Conservation (phyloP, 192 early-diverging fungal species). For the Entomortierella parvispora region DNA sequence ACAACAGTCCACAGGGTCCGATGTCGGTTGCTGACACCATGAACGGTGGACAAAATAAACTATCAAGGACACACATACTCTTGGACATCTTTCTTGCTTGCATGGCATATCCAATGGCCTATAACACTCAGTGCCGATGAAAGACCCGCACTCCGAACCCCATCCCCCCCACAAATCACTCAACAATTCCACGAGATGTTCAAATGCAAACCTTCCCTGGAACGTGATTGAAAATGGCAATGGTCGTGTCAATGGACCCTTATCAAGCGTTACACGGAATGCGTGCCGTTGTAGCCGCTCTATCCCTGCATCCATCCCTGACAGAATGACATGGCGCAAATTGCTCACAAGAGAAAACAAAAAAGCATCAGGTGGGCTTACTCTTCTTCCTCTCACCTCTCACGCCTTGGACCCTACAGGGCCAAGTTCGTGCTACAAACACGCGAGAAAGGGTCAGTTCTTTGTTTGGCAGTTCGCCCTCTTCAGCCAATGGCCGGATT, state of each 20-base stretch:
- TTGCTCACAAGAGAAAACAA: background rate
- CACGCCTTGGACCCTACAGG: background rate
- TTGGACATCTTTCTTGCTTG: no score
- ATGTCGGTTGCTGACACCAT: no score
- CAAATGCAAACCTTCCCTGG: background rate
- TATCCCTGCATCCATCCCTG: background rate
- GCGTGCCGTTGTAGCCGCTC: background rate
- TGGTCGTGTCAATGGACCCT: constrained; percentile 5
- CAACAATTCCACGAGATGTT: no score
- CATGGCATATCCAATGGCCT: no score
- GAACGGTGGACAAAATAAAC: no score
- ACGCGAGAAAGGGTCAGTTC: no score
- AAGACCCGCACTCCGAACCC: no score
- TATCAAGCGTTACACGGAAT: constrained; percentile 3
- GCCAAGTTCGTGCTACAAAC: constrained; percentile 1
- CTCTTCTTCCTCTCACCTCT: background rate
- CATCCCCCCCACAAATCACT: no score
- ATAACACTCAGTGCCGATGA: no score
- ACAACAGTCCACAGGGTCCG: no score
- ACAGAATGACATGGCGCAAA: background rate
- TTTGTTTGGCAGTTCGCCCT: background rate
- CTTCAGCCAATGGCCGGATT: background rate
- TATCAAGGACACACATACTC: no score
- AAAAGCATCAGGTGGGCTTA: background rate
- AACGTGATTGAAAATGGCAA: constrained; percentile 4